Evolutionary conservation across 2,329 filamentous ascomycete species (phyloP), one percentile per base, ranked within the genome.

Genomic region (Penicillium digitatum): DNA sequence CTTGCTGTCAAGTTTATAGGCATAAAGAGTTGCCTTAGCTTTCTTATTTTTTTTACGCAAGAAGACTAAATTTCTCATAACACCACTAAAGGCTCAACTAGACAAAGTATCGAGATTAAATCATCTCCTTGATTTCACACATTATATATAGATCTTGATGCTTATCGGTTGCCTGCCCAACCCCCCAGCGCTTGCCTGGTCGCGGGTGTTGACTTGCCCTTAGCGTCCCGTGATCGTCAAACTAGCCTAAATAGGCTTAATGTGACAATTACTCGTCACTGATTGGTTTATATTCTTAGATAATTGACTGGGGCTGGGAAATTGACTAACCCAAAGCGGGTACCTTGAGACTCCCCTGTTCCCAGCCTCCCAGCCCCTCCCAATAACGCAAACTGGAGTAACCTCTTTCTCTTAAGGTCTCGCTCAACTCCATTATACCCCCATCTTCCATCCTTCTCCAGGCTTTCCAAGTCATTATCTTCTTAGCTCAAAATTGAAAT

Each of bases 81-180:
- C 14, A 16, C 7, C 26, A 26, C n/a, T 26, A 14, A 26, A 47
- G 27, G 5, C 14, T 32, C 27, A 16, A 22, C 31, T 12, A 20
- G 12, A 45, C 22, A 14, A 38, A 27, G 31, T 4, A 34, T 24
- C 20, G 24, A 24, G 2, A 35, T 35, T 16, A 18, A 35, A 35
- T 35, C 14, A 34, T 20, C 27, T 31, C 32, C n/a, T 40, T 39
- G 34, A 47, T 48, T 34, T 40, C 42, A 48, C 26, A 12, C 18
- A 42, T 40, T 14, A 27, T 31, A 18, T 31, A 22, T 14, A 18
- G 27, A 51, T 51, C 48, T 43, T 37, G 22, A n/a, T 24, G 53
- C 52, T 61, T 60, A 61, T 61, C 58, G 56, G 62, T 65, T 65
- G 62, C 62, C 62, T 60, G 55, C 39, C 55, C 62, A 65, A 65